These are phyloP conservation scores for Helicocarpus griseus DNA, from an alignment of 2,329 filamentous ascomycete species.

Conservation along the genomic window DNA sequence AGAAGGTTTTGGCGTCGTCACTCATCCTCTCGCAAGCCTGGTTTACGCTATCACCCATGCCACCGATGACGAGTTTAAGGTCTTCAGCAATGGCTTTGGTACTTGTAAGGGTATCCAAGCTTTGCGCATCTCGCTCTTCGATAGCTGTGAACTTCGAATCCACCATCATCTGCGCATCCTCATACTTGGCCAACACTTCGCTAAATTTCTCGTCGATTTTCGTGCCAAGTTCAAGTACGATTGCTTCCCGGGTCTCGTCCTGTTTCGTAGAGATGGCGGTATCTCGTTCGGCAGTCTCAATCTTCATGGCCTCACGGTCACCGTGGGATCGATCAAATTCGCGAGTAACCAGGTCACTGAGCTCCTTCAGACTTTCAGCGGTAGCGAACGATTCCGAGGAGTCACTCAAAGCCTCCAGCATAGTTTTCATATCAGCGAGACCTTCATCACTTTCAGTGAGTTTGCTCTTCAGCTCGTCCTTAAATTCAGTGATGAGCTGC, in stretches of 20 bases:
- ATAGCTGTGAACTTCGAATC: conserved; percentile 65
- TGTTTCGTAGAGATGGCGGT: conserved; percentile 49
- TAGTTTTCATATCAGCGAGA: conserved; percentile 43
- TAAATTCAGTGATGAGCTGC: conserved; percentile 65
- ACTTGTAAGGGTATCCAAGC: conserved; percentile 61
- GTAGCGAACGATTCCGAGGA: conserved; percentile 37
- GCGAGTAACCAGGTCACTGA: conserved; percentile 64
- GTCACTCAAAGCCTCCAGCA: conserved; percentile 61
- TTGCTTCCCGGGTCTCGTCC: conserved; percentile 47
- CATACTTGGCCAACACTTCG: conserved; percentile 76
- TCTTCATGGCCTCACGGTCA: conserved; percentile 67
- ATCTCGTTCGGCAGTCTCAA: conserved; percentile 60
- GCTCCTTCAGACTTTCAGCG: conserved; percentile 56
- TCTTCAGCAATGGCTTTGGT: conserved; percentile 80
- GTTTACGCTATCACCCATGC: conserved; percentile 68
- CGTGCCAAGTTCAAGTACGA: conserved; percentile 44
- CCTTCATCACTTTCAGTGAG: conserved; percentile 65
- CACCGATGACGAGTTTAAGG: conserved; percentile 75
- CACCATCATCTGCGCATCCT: conserved; percentile 66
- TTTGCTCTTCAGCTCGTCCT: conserved; percentile 64
- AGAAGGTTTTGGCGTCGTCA: conserved; percentile 78
- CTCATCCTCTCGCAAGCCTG: conserved; percentile 80
- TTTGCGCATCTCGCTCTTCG: conserved; percentile 62
- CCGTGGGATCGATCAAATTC: conserved; percentile 83
- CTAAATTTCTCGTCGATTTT: conserved; percentile 69